Conservation (phyloP, 2,329 filamentous ascomycete genomes). For the Penicillium sp. region DNA sequence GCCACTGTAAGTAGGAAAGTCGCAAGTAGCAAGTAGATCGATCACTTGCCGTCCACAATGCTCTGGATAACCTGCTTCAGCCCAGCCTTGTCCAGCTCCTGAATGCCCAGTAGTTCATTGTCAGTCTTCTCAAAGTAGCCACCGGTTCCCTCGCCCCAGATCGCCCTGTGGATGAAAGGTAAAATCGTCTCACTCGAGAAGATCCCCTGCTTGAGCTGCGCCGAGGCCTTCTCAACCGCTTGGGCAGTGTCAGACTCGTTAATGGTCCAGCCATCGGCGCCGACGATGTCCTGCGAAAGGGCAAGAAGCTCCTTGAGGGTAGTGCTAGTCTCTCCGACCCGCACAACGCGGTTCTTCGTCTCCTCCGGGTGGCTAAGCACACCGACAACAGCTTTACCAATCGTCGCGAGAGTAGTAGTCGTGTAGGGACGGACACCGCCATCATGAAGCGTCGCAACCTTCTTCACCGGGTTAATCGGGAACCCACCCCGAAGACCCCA, state of each 20-base stretch:
- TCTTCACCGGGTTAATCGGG: conserved; percentile 47
- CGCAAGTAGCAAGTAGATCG: no score
- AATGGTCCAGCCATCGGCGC: background rate
- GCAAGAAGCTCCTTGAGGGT: conserved; percentile 1
- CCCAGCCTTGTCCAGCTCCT: background rate
- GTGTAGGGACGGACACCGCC: conserved; percentile 57
- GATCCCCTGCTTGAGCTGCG: background rate
- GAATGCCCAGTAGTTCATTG: background rate
- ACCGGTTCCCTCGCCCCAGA: background rate
- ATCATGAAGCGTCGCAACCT: conserved; percentile 50
- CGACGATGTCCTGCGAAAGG: conserved; percentile 1
- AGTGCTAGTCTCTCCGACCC: conserved; percentile 41
- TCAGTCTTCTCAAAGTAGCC: background rate
- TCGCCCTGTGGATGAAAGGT: background rate
- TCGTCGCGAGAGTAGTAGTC: conserved; percentile 52
- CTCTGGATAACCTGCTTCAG: background rate
- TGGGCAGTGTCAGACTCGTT: background rate
- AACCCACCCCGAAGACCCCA: conserved; percentile 45
- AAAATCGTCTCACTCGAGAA: background rate
- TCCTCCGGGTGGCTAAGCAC: conserved; percentile 56
- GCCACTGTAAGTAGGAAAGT: no score
- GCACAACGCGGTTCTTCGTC: conserved; percentile 59
- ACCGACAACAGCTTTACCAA: conserved; percentile 56
- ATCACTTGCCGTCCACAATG: background rate
- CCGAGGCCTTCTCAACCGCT: background rate